Conservation (phyloP, 2,329 filamentous ascomycete species). For the Phaeosphaeriaceae sp. region DNA sequence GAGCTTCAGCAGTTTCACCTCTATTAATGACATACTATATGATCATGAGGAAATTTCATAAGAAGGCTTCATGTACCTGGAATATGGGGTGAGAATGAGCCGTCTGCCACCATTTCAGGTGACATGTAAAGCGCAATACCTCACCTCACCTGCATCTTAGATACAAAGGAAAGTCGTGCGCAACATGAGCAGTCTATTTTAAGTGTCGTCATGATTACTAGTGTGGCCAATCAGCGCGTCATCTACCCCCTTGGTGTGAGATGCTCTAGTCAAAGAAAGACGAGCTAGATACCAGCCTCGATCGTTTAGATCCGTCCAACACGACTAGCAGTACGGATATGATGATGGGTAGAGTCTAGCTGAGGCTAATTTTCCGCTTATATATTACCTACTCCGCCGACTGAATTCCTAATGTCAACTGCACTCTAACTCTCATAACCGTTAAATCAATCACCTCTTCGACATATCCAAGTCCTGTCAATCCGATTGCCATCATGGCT, state of each 20-base stretch:
- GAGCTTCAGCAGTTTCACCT: no score
- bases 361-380: conserved; percentile 1
- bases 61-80: no score
- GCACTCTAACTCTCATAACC: no score
- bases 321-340: no score
- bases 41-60: no score
- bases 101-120: no score
- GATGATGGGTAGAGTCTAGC: no score
- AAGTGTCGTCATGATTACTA: conserved; percentile 14
- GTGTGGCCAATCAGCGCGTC: background rate
- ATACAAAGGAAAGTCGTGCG: no score
- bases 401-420: conserved; percentile 1
- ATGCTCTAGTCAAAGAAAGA: conserved; percentile 10
- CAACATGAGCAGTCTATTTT: background rate
- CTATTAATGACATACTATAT: no score
- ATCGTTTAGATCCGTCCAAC: conserved; percentile 29
- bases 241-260: conserved; percentile 15
- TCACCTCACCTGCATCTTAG: no score
- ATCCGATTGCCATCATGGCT: conserved; percentile 8
- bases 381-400: conserved; percentile 18
- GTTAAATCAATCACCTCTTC: conserved; percentile 3
- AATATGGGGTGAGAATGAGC: no score
- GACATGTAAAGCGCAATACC: no score
- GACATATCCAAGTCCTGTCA: conserved; percentile 11
- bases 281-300: conserved; percentile 15